Evolutionary conservation across 2,329 filamentous ascomycete species (phyloP).

Genomic region (Colletotrichum spaethianum): DNA sequence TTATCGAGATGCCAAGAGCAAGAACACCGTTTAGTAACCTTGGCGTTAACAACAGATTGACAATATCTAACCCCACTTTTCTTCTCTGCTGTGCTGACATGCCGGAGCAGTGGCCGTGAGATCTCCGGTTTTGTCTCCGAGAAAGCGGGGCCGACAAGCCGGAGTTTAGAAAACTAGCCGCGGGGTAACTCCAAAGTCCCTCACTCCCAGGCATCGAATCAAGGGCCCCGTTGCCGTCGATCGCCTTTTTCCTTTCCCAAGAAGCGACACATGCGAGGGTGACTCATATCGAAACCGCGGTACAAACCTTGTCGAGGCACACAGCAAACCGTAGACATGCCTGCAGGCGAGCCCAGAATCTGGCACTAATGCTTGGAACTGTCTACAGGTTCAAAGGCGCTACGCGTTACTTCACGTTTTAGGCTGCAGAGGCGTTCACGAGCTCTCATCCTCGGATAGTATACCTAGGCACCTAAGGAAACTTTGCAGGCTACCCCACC

Average conservation of each 20-base stretch:
- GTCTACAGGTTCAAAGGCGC: not conserved
- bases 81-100: not conserved
- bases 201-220: not conserved
- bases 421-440: not conserved
- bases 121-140: not conserved
- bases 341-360: not conserved
- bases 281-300: no score
- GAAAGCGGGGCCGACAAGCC: conserved; percentile 17
- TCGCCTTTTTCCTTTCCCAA: not conserved
- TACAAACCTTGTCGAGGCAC: no score
- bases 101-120: not conserved
- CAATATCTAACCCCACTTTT: not conserved
- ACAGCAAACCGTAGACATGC: no score
- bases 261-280: no score
- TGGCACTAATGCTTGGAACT: not conserved
- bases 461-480: not conserved
- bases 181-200: not conserved
- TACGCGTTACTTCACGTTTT: not conserved
- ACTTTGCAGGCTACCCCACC: not conserved
- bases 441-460: not conserved
- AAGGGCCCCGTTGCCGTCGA: not conserved
- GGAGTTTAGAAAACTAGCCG: conserved; percentile 30
- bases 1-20: no score
- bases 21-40: no score
- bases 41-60: not conserved